Conservation (phyloP, 2,329 filamentous ascomycete species). For the Fusarium miscanthi region DNA sequence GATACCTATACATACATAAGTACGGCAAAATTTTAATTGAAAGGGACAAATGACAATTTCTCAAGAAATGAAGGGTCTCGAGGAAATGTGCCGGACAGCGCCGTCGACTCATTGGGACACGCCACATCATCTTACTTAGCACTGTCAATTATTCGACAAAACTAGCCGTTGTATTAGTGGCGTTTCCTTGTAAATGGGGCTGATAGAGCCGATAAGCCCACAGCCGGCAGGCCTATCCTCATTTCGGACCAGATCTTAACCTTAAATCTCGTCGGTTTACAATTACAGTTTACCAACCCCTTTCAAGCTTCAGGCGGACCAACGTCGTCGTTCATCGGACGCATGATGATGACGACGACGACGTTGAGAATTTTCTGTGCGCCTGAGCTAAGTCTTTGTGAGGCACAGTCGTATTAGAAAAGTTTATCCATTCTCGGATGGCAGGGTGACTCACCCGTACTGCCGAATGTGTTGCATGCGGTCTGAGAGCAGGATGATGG, state of each 20-base stretch:
- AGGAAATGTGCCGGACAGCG: background rate
- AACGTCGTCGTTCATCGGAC: slow-evolving; percentile 3
- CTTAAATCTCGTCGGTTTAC: slow-evolving; percentile 6
- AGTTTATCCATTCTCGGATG: background rate
- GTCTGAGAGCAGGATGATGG: slow-evolving; percentile 19
- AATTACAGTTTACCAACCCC: slow-evolving; percentile 15
- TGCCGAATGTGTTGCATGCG: background rate
- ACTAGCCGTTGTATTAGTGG: background rate
- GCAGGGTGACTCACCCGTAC: slow-evolving; percentile 10
- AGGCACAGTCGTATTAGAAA: slow-evolving; percentile 11
- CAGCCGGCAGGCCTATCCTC: slow-evolving; percentile 14
- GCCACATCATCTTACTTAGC: background rate
- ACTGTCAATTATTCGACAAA: slow-evolving; percentile 10
- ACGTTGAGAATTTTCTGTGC: background rate
- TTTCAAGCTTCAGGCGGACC: background rate
- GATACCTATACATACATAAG: slow-evolving; percentile 26
- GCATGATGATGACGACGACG: slow-evolving; percentile 8
- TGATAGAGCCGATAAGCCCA: background rate
- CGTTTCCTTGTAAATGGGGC: background rate
- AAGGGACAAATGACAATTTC: slow-evolving; percentile 34
- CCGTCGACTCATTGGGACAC: slow-evolving; percentile 11
- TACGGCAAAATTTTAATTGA: slow-evolving; percentile 37
- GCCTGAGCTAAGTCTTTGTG: background rate
- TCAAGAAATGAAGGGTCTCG: slow-evolving; percentile 20
- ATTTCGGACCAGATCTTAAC: slow-evolving; percentile 26